These are phyloP conservation scores for Aureobasidium sp. DNA, from an alignment of 2,329 filamentous ascomycete species.

Conservation along the genomic window DNA sequence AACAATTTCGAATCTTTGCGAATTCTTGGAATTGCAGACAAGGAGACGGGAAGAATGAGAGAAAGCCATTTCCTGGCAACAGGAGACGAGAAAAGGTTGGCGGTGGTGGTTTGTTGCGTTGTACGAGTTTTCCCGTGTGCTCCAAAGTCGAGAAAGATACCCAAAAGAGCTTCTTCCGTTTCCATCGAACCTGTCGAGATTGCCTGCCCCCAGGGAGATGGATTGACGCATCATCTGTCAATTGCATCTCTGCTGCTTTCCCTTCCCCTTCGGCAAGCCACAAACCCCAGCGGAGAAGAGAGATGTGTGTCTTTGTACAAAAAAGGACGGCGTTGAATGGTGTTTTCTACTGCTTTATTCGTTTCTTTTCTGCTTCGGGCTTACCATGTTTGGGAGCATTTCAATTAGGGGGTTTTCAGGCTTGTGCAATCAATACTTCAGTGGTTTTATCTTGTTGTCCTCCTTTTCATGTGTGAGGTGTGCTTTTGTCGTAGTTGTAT, in stretches of 20 bases:
- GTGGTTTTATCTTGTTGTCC: not conserved
- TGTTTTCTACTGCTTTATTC: not conserved
- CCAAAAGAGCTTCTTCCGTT: slow-evolving; percentile 8
- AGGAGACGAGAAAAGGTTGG: not conserved
- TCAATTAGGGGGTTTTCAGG: not conserved
- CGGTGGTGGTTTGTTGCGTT: not conserved
- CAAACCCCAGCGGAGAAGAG: not conserved
- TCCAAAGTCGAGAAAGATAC: not conserved
- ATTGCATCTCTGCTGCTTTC: not conserved
- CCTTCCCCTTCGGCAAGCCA: not conserved
- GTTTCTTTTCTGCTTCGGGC: not conserved
- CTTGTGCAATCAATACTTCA: slow-evolving; percentile 2
- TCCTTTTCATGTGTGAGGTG: too few species aligned
- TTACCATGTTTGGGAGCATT: slow-evolving; percentile 7
- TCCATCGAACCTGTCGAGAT: not conserved
- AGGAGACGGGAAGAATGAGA: not conserved
- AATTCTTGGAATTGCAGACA: not conserved
- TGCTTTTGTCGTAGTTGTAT: too few species aligned
- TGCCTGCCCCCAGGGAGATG: not conserved
- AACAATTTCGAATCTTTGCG: not conserved
- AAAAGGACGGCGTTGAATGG: not conserved
- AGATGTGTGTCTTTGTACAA: not conserved
- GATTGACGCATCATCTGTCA: not conserved
- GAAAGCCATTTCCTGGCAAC: not conserved
- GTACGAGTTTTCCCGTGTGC: not conserved